phyloP scores from a whole-genome alignment of 1,284 basidiomycete species.

The Rhodotorula sp. region DNA sequence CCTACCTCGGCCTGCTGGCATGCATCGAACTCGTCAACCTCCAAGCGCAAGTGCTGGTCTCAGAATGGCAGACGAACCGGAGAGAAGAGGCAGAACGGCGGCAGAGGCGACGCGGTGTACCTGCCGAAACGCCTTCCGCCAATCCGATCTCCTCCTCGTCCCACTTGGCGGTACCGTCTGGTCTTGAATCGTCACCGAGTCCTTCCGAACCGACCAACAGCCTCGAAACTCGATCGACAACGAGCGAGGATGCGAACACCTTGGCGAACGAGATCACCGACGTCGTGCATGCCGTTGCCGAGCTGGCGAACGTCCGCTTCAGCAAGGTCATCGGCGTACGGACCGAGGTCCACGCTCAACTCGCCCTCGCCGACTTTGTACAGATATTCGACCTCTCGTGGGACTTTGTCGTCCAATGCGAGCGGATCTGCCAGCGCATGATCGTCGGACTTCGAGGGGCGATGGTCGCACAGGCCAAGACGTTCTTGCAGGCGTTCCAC shows the following conservation, averaged over 20 bases:
- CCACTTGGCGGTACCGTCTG: background rate
- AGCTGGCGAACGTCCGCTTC: slow-evolving; percentile 76
- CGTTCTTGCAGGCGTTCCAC: slow-evolving; percentile 83
- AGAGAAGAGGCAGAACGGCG: slow-evolving; percentile 14
- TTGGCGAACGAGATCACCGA: slow-evolving; percentile 61
- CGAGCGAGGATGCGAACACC: slow-evolving; percentile 16
- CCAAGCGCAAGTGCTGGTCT: slow-evolving; percentile 64
- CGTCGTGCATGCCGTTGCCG: slow-evolving; percentile 73
- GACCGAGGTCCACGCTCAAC: slow-evolving; percentile 70
- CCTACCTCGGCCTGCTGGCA: slow-evolving; percentile 67
- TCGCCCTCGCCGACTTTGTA: slow-evolving; percentile 74
- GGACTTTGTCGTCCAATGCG: slow-evolving; percentile 83
- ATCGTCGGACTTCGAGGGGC: slow-evolving; percentile 85
- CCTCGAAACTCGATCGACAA: slow-evolving; percentile 4
- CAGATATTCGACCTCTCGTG: slow-evolving; percentile 80
- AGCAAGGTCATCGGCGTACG: slow-evolving; percentile 76
- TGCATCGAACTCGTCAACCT: slow-evolving; percentile 69
- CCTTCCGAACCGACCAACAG: background rate
- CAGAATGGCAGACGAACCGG: slow-evolving; percentile 56
- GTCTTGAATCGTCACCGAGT: too few species aligned
- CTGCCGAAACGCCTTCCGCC: background rate
- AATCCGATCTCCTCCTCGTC: background rate
- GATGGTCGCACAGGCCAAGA: slow-evolving; percentile 79
- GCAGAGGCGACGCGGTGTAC: slow-evolving; percentile 7
- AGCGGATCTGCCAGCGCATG: slow-evolving; percentile 81